Conservation (phyloP, 192 early-diverging fungal genomes). For the Geosiphon pyriformis region DNA sequence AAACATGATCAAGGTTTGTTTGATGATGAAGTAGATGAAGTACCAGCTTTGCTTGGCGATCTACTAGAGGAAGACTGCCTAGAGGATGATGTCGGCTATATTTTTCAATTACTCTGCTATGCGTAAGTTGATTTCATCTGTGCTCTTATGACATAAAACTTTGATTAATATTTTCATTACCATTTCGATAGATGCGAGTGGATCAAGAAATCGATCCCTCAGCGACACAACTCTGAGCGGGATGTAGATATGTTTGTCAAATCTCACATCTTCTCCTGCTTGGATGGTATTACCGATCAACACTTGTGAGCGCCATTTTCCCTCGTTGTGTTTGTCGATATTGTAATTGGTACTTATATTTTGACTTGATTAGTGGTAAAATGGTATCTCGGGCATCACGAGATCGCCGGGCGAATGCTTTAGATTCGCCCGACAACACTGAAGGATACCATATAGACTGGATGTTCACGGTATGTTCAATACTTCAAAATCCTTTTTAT, state of each 20-base stretch:
- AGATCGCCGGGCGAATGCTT: slow-evolving; percentile 19
- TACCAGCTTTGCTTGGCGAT: neutral
- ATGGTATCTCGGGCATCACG: slow-evolving; percentile 26
- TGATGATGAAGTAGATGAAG: neutral
- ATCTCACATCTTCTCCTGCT: slow-evolving; percentile 23
- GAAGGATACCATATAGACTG: slow-evolving; percentile 27
- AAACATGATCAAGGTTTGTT: neutral
- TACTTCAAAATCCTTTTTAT: slow-evolving; percentile 14
- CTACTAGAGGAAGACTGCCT: slow-evolving; percentile 3
- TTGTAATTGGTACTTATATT: too few relatives aligned
- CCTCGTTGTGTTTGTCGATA: too few relatives aligned
- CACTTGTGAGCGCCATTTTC: slow-evolving; percentile 22
- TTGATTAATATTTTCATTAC: slow-evolving; percentile 8
- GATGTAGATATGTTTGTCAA: slow-evolving; percentile 21
- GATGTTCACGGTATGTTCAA: slow-evolving; percentile 28
- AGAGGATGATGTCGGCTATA: slow-evolving; percentile 21
- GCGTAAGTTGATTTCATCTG: slow-evolving; percentile 21
- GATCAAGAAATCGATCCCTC: slow-evolving; percentile 20
- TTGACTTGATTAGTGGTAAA: slow-evolving; percentile 25
- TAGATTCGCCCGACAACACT: slow-evolving; percentile 22
- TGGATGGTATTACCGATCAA: slow-evolving; percentile 18
- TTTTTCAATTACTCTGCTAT: slow-evolving; percentile 27
- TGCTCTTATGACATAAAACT: slow-evolving; percentile 9
- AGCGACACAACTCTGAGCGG: slow-evolving; percentile 18
- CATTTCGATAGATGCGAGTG: slow-evolving; percentile 21